Percentiles rank a stretch among this genome's conserved stretches.
Evolutionary conservation across 345 rosid genomes (phyloP).

Genomic region (Melaleuca alternifolia): DNA sequence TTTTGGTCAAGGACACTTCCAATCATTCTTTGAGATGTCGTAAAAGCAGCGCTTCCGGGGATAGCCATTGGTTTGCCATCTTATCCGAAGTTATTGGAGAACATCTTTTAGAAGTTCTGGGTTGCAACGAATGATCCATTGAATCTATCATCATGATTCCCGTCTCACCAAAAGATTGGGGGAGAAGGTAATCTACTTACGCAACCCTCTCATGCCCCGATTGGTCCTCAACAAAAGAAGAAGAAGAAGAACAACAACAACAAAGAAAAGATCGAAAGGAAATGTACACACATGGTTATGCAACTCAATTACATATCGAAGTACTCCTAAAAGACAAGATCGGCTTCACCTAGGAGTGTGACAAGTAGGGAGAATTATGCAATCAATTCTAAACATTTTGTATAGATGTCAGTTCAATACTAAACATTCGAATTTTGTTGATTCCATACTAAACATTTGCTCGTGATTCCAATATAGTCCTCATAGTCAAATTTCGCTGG

Average conservation of each 20-base stretch:
- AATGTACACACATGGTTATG: background rate
- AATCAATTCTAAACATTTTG: no score
- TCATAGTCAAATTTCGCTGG: no score
- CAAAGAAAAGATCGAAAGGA: background rate
- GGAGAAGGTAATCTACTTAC: background rate
- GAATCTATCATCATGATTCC: background rate
- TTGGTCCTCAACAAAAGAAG: background rate
- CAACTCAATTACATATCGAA: background rate
- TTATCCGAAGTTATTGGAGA: background rate
- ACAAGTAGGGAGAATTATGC: no score
- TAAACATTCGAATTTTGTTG: no score
- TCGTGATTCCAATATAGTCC: no score
- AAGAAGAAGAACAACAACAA: no score
- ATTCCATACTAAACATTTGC: no score
- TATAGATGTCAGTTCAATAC: no score
- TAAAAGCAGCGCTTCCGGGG: background rate
- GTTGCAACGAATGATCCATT: background rate
- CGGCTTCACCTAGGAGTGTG: no score
- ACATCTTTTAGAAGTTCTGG: no score
- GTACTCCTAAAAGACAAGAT: no score
- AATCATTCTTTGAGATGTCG: background rate
- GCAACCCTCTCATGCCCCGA: background rate
- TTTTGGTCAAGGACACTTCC: background rate
- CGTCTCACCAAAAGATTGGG: background rate
- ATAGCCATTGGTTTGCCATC: background rate